Percentiles rank a stretch among this genome's conserved stretches.
Conservation (phyloP, 345 rosid species). For the Barbarea vulgaris region DNA sequence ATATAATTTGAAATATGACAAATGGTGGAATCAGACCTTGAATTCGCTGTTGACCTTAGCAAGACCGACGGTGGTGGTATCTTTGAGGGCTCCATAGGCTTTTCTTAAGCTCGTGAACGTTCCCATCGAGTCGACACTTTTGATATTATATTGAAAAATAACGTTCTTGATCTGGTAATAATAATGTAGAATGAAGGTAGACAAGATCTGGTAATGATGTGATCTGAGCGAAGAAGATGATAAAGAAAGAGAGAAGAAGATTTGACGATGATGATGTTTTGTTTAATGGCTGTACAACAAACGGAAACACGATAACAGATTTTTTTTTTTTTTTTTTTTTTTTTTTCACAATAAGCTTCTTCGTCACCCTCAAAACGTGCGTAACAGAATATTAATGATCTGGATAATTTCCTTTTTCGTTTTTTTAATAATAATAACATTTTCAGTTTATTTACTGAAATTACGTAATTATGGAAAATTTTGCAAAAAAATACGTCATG, state of each 20-base stretch:
- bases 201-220: background rate
- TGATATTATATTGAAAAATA: too few species aligned
- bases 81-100: constrained; percentile 98
- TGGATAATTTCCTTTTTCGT: constrained; percentile 1
- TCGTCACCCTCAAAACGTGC: constrained; percentile 42
- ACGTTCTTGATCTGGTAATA: background rate
- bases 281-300: constrained; percentile 7
- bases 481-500: background rate
- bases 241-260: constrained; percentile 19
- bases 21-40: constrained; percentile 56
- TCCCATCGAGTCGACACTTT: constrained; percentile 51
- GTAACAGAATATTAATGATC: constrained; percentile 41
- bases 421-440: background rate
- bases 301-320: constrained; percentile 15
- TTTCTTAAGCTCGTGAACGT: constrained; percentile 80
- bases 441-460: background rate
- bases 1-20: background rate
- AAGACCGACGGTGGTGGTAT: constrained; percentile 93
- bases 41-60: constrained; percentile 98
- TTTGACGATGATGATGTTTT: constrained; percentile 3
- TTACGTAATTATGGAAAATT: background rate
- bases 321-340: background rate
- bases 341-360: constrained; percentile 16
- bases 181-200: background rate
- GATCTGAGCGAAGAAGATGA: background rate